These are phyloP conservation scores for Tanozyma kutaoensis DNA, from an alignment of 805 yeast genomes.

Conservation along the genomic window DNA sequence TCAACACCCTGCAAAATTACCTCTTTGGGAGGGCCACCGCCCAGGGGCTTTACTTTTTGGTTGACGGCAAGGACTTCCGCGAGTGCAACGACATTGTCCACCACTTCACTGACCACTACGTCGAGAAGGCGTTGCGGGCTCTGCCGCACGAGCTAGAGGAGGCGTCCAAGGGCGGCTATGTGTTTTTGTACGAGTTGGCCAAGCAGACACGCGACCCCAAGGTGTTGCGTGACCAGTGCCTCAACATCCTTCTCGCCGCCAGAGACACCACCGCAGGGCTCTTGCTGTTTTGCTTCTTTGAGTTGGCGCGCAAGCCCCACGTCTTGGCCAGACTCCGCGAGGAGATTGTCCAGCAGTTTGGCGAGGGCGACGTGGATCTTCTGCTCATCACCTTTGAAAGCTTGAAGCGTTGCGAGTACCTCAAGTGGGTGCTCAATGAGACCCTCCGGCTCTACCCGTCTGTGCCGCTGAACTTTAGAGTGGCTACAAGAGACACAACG, in stretches of 20 bases:
- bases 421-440: slow-evolving; percentile 35
- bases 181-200: slow-evolving; percentile 34
- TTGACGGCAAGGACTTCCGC: slow-evolving; percentile 3
- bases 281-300: slow-evolving; percentile 30
- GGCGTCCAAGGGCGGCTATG: slow-evolving; percentile 23
- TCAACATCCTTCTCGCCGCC: slow-evolving; percentile 39
- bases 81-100: slow-evolving; percentile 5
- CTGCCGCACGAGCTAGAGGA: slow-evolving; percentile 16
- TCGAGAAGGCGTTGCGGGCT: slow-evolving; percentile 20
- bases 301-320: slow-evolving; percentile 29
- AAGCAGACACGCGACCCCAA: slow-evolving; percentile 34
- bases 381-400: slow-evolving; percentile 31
- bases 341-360: slow-evolving; percentile 18
- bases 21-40: slow-evolving; percentile 4
- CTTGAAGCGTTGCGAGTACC: slow-evolving; percentile 34
- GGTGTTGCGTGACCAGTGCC: slow-evolving; percentile 34
- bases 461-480: slow-evolving; percentile 36
- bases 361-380: slow-evolving; percentile 17
- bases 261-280: slow-evolving; percentile 43
- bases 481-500: slow-evolving; percentile 30
- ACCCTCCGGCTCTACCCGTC: slow-evolving; percentile 36
- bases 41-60: slow-evolving; percentile 6
- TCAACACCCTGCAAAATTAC: slow-evolving; percentile 5
- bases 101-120: slow-evolving; percentile 17
- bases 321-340: slow-evolving; percentile 23